Percentiles rank a stretch among this genome's conserved stretches.
Conservation (phyloP, 257 asterid species). For the Nicotiana tomentosiformis region DNA sequence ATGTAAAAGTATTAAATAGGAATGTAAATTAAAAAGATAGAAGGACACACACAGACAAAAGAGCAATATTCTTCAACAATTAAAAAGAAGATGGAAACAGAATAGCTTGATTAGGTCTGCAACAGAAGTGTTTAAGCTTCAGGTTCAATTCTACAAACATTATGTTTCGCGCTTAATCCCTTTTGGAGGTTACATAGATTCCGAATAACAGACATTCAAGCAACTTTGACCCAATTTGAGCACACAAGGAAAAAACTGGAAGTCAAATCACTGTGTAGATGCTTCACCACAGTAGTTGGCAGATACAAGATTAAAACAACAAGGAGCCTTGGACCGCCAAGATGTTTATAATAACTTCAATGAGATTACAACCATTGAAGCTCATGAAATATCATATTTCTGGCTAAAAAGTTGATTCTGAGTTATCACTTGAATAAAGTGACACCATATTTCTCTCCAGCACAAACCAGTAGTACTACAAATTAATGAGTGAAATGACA, state of each 20-base stretch:
- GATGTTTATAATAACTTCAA: neutral
- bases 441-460: neutral
- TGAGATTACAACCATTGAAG: neutral
- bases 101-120: neutral
- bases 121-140: neutral
- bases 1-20: neutral
- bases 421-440: neutral
- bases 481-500: neutral
- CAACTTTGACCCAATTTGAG: neutral
- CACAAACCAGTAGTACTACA: neutral
- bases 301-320: neutral
- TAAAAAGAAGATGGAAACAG: neutral
- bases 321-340: neutral
- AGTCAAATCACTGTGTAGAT: neutral
- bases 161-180: neutral
- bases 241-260: neutral
- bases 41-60: neutral
- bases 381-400: neutral
- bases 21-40: neutral
- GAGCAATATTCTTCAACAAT: neutral
- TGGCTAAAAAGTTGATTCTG: neutral
- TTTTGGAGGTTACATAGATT: neutral
- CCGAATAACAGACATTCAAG: neutral
- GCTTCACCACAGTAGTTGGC: neutral
- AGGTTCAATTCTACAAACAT: neutral